A percentile compares a stretch with the other conserved stretches of the same genome.
Evolutionary conservation across 2,329 filamentous ascomycete genomes (phyloP).

Genomic region (Raffaelea albimanens): DNA sequence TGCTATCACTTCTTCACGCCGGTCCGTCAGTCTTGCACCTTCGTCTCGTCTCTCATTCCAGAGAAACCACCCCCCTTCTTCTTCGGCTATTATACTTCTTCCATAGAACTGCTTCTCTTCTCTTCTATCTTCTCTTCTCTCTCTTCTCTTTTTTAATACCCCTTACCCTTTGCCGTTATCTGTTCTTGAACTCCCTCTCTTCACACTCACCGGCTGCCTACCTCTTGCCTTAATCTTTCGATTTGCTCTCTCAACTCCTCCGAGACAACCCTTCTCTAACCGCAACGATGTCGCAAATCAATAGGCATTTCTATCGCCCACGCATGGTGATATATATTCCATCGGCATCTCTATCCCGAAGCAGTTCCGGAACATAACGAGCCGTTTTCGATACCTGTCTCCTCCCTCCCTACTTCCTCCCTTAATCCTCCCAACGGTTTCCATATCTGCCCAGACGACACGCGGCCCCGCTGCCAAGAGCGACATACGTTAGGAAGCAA

Average conservation of each 20-base stretch:
- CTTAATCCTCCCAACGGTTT: neutral
- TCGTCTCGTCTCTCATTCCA: neutral
- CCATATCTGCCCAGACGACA: neutral
- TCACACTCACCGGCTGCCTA: neutral
- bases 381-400: neutral
- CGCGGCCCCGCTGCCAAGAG: neutral
- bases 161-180: neutral
- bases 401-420: neutral
- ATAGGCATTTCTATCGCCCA: slow-evolving; percentile 27
- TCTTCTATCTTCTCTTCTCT: neutral
- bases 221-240: neutral
- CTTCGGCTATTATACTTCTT: neutral
- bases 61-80: neutral
- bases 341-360: neutral
- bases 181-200: neutral
- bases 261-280: slow-evolving; percentile 1
- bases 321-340: slow-evolving; percentile 6
- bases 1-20: neutral
- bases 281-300: neutral
- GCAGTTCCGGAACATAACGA: neutral
- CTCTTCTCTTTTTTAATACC: neutral
- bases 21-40: too few species aligned
- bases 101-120: neutral
- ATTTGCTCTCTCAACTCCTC: neutral
- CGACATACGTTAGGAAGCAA: neutral